Percentiles rank a stretch among this genome's conserved stretches.
Evolutionary conservation across 2,329 filamentous ascomycete genomes (phyloP).

Genomic region (Aspergillus neotritici): DNA sequence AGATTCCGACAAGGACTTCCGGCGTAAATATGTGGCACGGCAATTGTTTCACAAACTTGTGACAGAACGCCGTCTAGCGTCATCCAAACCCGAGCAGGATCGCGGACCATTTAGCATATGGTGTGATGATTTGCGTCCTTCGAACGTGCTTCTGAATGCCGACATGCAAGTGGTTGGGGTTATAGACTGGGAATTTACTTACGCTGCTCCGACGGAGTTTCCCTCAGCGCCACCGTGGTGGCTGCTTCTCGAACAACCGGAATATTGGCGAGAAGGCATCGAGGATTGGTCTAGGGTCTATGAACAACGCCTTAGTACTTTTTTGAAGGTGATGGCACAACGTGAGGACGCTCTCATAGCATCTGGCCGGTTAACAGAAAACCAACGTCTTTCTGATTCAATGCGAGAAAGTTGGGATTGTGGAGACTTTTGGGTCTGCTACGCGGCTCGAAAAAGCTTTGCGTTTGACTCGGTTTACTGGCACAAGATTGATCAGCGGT

Average conservation of each 20-base stretch:
- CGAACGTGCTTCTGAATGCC: too few species aligned
- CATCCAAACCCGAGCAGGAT: too few species aligned
- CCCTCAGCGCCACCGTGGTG: slow-evolving; percentile 14
- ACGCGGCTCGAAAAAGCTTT: background rate
- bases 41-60: slow-evolving; percentile 1
- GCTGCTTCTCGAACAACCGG: slow-evolving; percentile 15
- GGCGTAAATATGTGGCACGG: slow-evolving; percentile 1
- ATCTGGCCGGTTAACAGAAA: too few species aligned
- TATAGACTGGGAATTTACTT: slow-evolving; percentile 20
- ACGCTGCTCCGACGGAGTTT: slow-evolving; percentile 15
- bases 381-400: slow-evolving; percentile 10
- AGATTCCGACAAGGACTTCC: background rate
- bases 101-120: too few species aligned
- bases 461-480: background rate
- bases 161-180: slow-evolving; percentile 10
- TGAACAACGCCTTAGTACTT: slow-evolving; percentile 9
- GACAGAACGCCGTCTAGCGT: too few species aligned
- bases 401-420: slow-evolving; percentile 9
- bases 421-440: background rate
- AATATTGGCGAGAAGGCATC: slow-evolving; percentile 15
- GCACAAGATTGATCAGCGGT: slow-evolving; percentile 2
- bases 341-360: slow-evolving; percentile 9
- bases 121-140: too few species aligned
- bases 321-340: slow-evolving; percentile 9
- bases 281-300: slow-evolving; percentile 13